Base-by-base conservation (phyloP, 176 grass and related monocot species). In the Avena eriantha region DNA sequence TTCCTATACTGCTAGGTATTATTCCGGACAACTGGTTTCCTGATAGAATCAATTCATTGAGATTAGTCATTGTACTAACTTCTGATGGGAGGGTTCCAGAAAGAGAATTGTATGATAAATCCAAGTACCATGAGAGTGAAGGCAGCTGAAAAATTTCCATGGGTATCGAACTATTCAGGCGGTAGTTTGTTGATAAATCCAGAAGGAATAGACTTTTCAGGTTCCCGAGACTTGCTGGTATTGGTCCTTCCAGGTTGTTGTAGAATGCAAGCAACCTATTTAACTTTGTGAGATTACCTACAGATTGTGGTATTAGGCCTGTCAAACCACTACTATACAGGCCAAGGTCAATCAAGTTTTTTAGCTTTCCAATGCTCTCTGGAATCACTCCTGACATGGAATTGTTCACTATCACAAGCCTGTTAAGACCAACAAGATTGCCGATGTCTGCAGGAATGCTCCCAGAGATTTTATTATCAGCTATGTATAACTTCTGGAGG, bases 1-100 rank as follows among this genome's bases (percentile, higher is more conserved):
- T 78, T 14, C 80, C n/a, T 46, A 89, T 68, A 17, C 17, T 51
- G 3, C 10, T 13, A 11, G 91, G 91, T 76, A 93, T 87, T 66
- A 81, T 26, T 2, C 81, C 81, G 15, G 55, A 80, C 0, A 91
- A 75, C 35, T 48, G 58, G 21, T 91, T 91, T 21, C 35, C 57
- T 47, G 74, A 87, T 10, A 91, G 47, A 23, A 23, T 70, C 18
- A 82, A 55, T 24, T 17, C 9, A 29, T 91, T 59, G 45, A 87
- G 55, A 8, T 61, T 60, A 49, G 12, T 35, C 31, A 84, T 22
- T 26, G 36, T 59, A 45, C 85, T 50, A 8, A 64, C 16, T 11
- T 88, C 17, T 34, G 56, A 39, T 15, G 89, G 71, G 24, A 92
- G 35, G 19, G 41, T 3, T 9, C 78, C 41, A 9, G 78, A 80